Evolutionary conservation across 139 green algal species (phyloP).

Genomic region (Eudorina sp.): DNA sequence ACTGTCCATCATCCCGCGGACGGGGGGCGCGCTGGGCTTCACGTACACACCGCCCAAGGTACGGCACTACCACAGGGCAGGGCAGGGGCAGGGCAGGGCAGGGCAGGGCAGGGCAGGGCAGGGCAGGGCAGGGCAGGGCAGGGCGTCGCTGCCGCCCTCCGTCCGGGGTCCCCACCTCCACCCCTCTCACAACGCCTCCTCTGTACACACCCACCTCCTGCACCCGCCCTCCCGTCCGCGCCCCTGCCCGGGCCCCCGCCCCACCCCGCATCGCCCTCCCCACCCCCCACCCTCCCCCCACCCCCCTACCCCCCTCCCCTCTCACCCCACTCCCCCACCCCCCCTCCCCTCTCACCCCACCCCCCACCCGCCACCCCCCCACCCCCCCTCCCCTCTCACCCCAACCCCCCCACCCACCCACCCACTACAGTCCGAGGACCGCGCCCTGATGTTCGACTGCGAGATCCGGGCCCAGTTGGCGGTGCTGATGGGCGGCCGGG

Average conservation of each 20-base stretch:
- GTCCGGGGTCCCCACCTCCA: background rate
- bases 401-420: background rate
- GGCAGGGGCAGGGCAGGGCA: no score
- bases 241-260: no score
- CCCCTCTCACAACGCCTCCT: background rate
- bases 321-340: background rate
- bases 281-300: background rate
- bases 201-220: background rate
- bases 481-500: conserved; percentile 91
- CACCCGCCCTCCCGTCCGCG: background rate
- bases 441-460: conserved; percentile 89
- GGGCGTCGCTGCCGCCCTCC: background rate
- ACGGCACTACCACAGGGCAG: background rate
- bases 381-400: background rate
- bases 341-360: background rate
- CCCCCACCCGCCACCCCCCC: background rate
- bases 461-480: conserved; percentile 91
- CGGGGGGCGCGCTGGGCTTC: conserved; percentile 88
- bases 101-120: background rate
- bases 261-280: background rate
- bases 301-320: background rate
- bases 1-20: conserved; percentile 90
- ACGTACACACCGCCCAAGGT: conserved; percentile 73
- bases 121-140: background rate
- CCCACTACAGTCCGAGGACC: conserved; percentile 75